phyloP scores from a whole-genome alignment of 139 green algal species.

The Coccomyxa sp. region DNA sequence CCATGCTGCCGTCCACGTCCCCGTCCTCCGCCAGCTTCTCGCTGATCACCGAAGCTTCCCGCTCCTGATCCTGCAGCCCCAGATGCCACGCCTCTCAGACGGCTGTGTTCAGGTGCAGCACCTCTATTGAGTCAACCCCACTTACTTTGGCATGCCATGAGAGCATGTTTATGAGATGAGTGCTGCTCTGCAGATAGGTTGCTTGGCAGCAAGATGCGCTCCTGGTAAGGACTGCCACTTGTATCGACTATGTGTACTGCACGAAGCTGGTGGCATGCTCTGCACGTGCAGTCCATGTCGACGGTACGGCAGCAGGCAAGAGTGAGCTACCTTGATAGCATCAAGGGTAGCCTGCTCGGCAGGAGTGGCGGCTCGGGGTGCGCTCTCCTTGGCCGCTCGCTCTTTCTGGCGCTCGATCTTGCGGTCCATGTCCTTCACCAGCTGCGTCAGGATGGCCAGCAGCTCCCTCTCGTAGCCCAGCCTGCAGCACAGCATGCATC shows the following conservation, averaged over 20 bases:
- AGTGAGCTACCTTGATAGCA: constrained; percentile 32
- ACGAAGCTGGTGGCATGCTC: neutral
- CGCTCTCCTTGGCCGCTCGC: constrained; percentile 63
- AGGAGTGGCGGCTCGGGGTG: constrained; percentile 35
- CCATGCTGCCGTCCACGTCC: constrained; percentile 73
- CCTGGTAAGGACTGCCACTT: too few species aligned
- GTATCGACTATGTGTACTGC: too few species aligned
- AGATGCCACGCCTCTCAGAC: too few species aligned
- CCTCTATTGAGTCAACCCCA: too few species aligned
- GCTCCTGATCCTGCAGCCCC: constrained; percentile 17
- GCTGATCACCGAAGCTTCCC: constrained; percentile 51
- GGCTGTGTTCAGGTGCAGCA: too few species aligned
- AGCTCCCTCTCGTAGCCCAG: constrained; percentile 68
- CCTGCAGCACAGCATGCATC: constrained; percentile 27
- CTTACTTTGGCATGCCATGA: too few species aligned
- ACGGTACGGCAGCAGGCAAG: too few species aligned
- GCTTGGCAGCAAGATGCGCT: too few species aligned
- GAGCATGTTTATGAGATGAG: too few species aligned
- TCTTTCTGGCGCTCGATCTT: constrained; percentile 79
- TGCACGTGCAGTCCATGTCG: too few species aligned
- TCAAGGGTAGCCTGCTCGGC: constrained; percentile 60
- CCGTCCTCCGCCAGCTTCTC: constrained; percentile 65
- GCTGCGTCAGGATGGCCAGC: constrained; percentile 56
- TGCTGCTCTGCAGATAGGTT: too few species aligned
- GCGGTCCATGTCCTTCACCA: constrained; percentile 79